These are phyloP conservation scores for Thielaviopsis punctulata DNA, from an alignment of 2,329 filamentous ascomycete species.

Conservation along the genomic window DNA sequence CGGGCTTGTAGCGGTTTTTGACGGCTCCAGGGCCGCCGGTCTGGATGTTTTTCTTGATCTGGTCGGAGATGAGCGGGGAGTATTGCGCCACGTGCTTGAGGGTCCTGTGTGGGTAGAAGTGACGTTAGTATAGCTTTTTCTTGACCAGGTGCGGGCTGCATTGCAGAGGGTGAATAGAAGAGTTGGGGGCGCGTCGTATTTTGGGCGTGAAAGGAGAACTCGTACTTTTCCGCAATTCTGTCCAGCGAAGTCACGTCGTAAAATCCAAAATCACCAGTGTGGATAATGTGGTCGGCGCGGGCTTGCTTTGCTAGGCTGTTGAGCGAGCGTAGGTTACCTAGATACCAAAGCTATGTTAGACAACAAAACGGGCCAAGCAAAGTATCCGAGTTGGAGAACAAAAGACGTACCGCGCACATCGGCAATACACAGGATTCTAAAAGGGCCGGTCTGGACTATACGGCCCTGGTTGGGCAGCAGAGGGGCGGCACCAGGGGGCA, in stretches of 20 bases:
- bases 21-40: constrained; percentile 56
- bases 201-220: too few relatives aligned
- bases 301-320: constrained; percentile 94
- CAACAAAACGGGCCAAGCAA: not conserved
- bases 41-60: constrained; percentile 49
- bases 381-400: not conserved
- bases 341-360: not conserved
- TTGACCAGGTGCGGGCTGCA: too few relatives aligned
- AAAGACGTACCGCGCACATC: constrained; percentile 47
- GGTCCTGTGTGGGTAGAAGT: constrained; percentile 45
- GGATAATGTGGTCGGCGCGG: constrained; percentile 91
- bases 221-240: constrained; percentile 93
- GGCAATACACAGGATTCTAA: constrained; percentile 52
- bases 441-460: constrained; percentile 46
- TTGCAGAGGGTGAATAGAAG: too few relatives aligned
- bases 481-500: constrained; percentile 41
- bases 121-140: too few relatives aligned
- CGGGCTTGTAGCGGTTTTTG: constrained; percentile 67
- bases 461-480: constrained; percentile 52
- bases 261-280: constrained; percentile 97
- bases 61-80: constrained; percentile 77
- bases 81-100: constrained; percentile 98
- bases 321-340: constrained; percentile 85
- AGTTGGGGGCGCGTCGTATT: too few relatives aligned
- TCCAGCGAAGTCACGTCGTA: constrained; percentile 94